Evolutionary conservation across 495 filamentous ascomycete genomes (phyloP).

Genomic region (Lasiosphaeriaceae sp.): DNA sequence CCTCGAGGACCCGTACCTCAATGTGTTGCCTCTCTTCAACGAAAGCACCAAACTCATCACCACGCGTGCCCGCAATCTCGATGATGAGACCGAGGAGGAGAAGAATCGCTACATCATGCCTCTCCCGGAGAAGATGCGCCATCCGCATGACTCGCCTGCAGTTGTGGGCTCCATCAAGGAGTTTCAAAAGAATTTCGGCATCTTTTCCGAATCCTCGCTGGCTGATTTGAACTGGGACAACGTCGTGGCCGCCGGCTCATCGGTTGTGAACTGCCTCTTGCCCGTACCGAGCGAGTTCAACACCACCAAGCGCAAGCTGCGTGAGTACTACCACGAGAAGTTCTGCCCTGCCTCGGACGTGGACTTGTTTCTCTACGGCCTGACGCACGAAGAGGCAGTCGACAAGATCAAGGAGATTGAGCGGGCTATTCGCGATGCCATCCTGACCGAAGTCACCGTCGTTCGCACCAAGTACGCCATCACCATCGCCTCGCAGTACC

Average conservation of each 20-base stretch:
- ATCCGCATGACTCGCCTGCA: neutral
- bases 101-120: neutral
- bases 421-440: slow-evolving; percentile 59
- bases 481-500: slow-evolving; percentile 79
- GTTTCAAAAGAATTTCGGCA: neutral
- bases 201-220: neutral
- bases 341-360: slow-evolving; percentile 80
- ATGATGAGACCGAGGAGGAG: neutral
- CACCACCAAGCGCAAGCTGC: slow-evolving; percentile 59
- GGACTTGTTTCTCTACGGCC: slow-evolving; percentile 76
- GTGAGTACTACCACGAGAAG: slow-evolving; percentile 73
- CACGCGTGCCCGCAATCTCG: neutral
- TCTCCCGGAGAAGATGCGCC: neutral
- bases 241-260: slow-evolving; percentile 70
- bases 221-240: slow-evolving; percentile 34
- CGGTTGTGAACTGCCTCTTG: slow-evolving; percentile 69
- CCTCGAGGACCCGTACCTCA: neutral
- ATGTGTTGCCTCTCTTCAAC: neutral
- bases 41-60: neutral
- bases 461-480: slow-evolving; percentile 79
- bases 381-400: slow-evolving; percentile 67
- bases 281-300: slow-evolving; percentile 64
- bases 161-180: neutral
- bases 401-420: slow-evolving; percentile 83
- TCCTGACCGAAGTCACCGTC: slow-evolving; percentile 71